phyloP scores from a whole-genome alignment of 441 rosid genomes.

The Raphanus hybrid region DNA sequence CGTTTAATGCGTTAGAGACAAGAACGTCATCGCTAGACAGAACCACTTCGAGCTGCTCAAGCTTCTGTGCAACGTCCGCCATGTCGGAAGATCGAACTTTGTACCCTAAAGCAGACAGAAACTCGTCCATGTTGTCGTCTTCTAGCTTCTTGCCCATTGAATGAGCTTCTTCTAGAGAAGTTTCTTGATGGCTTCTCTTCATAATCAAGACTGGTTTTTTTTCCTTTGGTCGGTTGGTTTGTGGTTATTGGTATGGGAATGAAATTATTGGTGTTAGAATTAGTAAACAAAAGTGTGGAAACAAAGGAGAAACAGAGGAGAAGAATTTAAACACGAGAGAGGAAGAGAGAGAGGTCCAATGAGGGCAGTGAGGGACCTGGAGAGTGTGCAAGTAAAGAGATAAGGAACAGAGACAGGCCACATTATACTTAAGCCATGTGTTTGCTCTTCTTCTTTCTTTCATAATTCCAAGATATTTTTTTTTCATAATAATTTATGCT shows the following conservation, averaged over 20 bases:
- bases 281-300: constrained; percentile 26
- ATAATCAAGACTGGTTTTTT: constrained; percentile 25
- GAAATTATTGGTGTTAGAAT: constrained; percentile 12
- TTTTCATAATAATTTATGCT: not conserved
- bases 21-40: constrained; percentile 51
- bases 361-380: constrained; percentile 40
- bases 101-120: constrained; percentile 74
- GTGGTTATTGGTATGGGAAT: constrained; percentile 2
- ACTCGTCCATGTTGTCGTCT: constrained; percentile 50
- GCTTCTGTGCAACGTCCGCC: constrained; percentile 65
- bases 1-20: constrained; percentile 47
- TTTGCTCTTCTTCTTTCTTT: constrained; percentile 24
- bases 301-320: constrained; percentile 31
- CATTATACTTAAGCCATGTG: constrained; percentile 48
- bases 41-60: constrained; percentile 70
- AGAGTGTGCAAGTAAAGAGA: constrained; percentile 39
- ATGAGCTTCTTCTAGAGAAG: constrained; percentile 32
- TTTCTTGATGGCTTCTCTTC: constrained; percentile 64
- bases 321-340: constrained; percentile 36
- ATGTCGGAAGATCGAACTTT: constrained; percentile 70
- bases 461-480: constrained; percentile 4
- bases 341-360: constrained; percentile 35
- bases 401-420: constrained; percentile 50
- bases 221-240: constrained; percentile 4
- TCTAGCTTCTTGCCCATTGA: constrained; percentile 39